Base-by-base conservation (phyloP, 2,329 filamentous ascomycete genomes). In the Neonectria magnoliae region DNA sequence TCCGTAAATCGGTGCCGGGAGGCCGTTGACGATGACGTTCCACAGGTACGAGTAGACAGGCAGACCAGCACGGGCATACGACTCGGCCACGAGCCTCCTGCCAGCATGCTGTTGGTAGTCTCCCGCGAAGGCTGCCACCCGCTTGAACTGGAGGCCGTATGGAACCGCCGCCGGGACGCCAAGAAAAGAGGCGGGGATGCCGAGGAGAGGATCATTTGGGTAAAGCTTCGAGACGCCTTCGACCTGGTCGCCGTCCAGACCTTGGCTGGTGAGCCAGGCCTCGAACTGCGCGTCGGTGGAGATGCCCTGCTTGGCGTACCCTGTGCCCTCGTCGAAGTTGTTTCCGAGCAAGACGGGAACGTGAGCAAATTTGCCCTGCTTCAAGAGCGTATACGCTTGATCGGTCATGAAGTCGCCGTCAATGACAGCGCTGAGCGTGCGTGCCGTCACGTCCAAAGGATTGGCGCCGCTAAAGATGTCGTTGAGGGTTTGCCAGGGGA, bases 301-400 rank as follows among this genome's bases (percentile, higher is more conserved):
- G 65, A 90, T 83, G 16, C 83, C 84, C 6, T 65, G 74, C 11
- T 83, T 81, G 0, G 81, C 84, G 70, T 90, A 90, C 1, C 80
- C 79, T 1, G 84, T 85, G 42, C 79, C 90, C 74, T 93, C 90
- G 69, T 92, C 90, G 1, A 84, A 85, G 75, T 91, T 92, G 38
- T 84, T 84, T 7, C 91, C 90, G 36, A 62, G 45, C 7, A 93
- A 81, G 44, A 91, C 84, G 1, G 89, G 88, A 0, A 92, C 87
- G 57, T 87, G 83, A 60, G 91, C 85, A 67, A 91, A 91, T 18
- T 83, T 82, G 51, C 88, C 89, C 5, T 82, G 75, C 1, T 79
- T 77, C 6, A 92, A 78, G 68, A 90, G 86, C 8, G 82, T 75
- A 10, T 84, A 85, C 38, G 78, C 81, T 52, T 80, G 72, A 11